Percentiles rank a stretch among this genome's conserved stretches.
Evolutionary conservation across 2,329 filamentous ascomycete species (phyloP).

Genomic region (Westerdykella aurantiaca): DNA sequence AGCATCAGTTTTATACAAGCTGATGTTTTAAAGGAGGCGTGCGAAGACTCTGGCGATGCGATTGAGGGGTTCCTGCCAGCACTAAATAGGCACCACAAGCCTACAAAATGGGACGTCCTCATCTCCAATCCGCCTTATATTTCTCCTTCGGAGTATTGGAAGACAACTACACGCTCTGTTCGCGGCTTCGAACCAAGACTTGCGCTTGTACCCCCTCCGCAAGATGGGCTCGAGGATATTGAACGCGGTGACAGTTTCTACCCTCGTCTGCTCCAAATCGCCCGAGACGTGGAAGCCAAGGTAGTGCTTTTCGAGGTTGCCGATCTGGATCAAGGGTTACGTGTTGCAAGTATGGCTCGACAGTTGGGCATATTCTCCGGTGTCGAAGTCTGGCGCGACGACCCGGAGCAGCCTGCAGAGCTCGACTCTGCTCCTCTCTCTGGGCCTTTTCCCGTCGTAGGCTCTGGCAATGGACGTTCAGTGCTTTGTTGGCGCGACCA

Average conservation of each 20-base stretch:
- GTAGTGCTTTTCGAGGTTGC: conserved; percentile 66
- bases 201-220: conserved; percentile 58
- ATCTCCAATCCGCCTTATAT: conserved; percentile 92
- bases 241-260: conserved; percentile 59
- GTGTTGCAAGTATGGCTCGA: conserved; percentile 51
- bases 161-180: conserved; percentile 65
- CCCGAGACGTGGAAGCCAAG: conserved; percentile 45
- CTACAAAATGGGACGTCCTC: conserved; percentile 53
- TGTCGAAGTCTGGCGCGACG: conserved; percentile 69
- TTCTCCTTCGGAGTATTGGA: conserved; percentile 57
- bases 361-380: conserved; percentile 26
- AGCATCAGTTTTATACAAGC: conserved; percentile 45
- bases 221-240: conserved; percentile 11
- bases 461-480: conserved; percentile 40
- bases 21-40: conserved; percentile 46
- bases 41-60: conserved; percentile 32
- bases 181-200: conserved; percentile 73
- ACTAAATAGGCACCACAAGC: conserved; percentile 11
- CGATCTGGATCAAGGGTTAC: conserved; percentile 59
- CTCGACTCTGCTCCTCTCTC: neutral
- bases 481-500: conserved; percentile 39
- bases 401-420: conserved; percentile 18
- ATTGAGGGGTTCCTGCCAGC: conserved; percentile 12
- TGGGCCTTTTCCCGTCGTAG: conserved; percentile 25
- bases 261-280: conserved; percentile 55